Base-by-base conservation (phyloP, 768 basidiomycete genomes). In the Baorangia bicolor region DNA sequence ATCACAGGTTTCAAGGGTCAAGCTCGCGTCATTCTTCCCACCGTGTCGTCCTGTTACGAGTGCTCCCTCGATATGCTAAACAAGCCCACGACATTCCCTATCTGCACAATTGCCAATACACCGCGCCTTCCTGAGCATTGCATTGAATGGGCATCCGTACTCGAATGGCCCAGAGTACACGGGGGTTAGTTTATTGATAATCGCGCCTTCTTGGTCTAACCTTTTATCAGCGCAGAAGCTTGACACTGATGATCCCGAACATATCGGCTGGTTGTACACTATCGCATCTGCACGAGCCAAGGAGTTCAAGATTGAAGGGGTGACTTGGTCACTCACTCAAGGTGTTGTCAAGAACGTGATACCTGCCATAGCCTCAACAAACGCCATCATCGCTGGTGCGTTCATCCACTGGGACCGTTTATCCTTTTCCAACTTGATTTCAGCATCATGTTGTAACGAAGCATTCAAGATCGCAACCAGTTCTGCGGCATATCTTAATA, bases 271-370 rank as follows among this genome's bases (percentile, higher is more conserved):
- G 97, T 70, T 98, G 18, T 98, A 89, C 72, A 83, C 83, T 50
- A 70, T 85, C 13, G 97, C 97, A 13, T 77, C 82, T 23, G 79
- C 82, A 20, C 88, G 97, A 49, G 97, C 97, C 5, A 82, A 88
- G 58, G 90, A 95, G 67, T 98, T 95, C 79, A 94, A 92, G 59
- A 98, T 99, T 51, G 94, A 98, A 69, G 97, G 97, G 42, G 95
- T 99, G 18, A 98, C 97, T 10, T 99, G 96, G 94, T 88, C 90
- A 2, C 76, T 95, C 35, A 98, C 97, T 0, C 97, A 99, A 70
- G 97, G 97, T 40, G 97, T 99, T 49, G 97, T 99, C 43, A 99
- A 99, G 81, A 97, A 97, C 65, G 97, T 99, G 73, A 98, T 99
- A 59, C 96, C 97, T 21, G 96, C 97, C 41, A 98, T 99, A 62